Base-by-base conservation (phyloP, 805 yeast species). In the Ogataea nitratoaversa region DNA sequence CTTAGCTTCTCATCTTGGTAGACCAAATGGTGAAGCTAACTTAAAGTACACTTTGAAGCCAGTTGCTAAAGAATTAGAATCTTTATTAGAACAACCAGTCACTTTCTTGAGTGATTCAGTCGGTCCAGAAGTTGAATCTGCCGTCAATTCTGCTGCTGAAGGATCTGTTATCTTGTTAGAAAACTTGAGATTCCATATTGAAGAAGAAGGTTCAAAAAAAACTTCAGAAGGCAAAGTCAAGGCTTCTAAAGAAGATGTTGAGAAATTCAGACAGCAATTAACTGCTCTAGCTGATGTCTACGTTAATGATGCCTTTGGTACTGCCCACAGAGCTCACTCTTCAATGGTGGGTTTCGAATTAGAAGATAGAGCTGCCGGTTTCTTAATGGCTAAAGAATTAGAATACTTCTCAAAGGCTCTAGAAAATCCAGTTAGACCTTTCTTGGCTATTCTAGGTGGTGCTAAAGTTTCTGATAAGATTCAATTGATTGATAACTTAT, bases 301-400 rank as follows among this genome's bases (percentile, higher is more conserved):
- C 77, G 80, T 93, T 67, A 84, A 93, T 74, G 99, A 93, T 68
- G 98, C 97, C 44, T 93, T 93, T 62, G 99, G 99, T 68, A 93
- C 99, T 50, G 97, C 98, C 43, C 99, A 93, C 84, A 88, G 99
- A 78, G 99, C 99, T 50, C 99, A 93, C 78, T 89, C 97, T 41
- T 93, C 99, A 36, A 91, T 93, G 90, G 99, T 93, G 60, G 99
- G 99, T 64, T 77, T 93, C 58, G 90, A 91, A 57, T 78, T 88
- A 59, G 90, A 95, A 50, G 90, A 88, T 74, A 85, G 93, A 73
- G 99, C 98, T 59, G 84, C 97, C 53, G 99, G 99, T 69, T 95
- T 91, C 95, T 76, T 93, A 61, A 84, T 93, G 86, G 83, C 90
- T 66, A 93, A 93, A 79, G 99, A 93, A 75, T 83, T 93, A 68